These are phyloP conservation scores for Sanguinoderma infundibulare DNA, from an alignment of 1,284 basidiomycete species.

Conservation along the genomic window DNA sequence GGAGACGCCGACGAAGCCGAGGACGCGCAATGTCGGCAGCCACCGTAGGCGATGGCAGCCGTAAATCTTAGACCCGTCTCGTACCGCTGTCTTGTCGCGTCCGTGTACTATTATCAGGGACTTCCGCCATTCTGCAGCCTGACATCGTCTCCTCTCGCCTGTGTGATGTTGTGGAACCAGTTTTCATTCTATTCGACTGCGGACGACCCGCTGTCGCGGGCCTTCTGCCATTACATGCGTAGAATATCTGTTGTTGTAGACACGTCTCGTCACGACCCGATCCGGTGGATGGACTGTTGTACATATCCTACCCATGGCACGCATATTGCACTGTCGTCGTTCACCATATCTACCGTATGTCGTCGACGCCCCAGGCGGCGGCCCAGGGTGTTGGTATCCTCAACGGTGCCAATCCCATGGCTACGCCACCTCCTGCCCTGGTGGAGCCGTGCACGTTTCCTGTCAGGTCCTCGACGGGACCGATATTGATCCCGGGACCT, in stretches of 20 bases:
- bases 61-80: conserved; percentile 1
- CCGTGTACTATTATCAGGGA: conserved; percentile 9
- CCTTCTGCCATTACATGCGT: conserved; percentile 7
- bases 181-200: conserved; percentile 7
- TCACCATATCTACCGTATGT: background rate
- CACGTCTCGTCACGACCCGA: conserved; percentile 17
- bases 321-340: conserved; percentile 16
- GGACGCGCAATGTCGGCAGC: conserved; percentile 45
- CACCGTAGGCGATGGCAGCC: conserved; percentile 35
- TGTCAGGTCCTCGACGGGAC: background rate
- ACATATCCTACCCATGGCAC: conserved; percentile 20
- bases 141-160: conserved; percentile 12
- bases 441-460: background rate
- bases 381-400: background rate
- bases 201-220: conserved; percentile 4
- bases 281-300: conserved; percentile 18
- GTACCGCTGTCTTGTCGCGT: background rate
- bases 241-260: conserved; percentile 21
- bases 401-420: background rate
- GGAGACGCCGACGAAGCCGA: conserved; percentile 68
- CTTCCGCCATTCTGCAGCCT: conserved; percentile 7
- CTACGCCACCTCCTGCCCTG: background rate
- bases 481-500: background rate
- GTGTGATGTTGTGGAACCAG: conserved; percentile 6
- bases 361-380: no score